Evolutionary conservation across 306 rosid genomes (phyloP), one percentile per base, ranked within the genome.

Genomic region (Gastrolobium bilobum): DNA sequence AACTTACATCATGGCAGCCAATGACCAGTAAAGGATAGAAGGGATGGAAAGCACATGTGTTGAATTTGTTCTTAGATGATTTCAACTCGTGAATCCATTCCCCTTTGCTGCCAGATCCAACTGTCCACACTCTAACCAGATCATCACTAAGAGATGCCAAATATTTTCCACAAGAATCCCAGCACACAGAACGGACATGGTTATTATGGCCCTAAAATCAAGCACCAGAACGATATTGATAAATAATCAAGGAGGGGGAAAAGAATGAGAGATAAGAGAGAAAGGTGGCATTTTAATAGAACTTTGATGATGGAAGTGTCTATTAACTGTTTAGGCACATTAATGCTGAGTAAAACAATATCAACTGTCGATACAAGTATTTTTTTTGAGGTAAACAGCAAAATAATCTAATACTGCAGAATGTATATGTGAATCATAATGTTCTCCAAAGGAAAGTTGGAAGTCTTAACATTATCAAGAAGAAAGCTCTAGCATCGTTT

Each of bases 111-210:
- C 86, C 77, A 30, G 94, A 82, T 52, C 86, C 87, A 60, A 92
- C 74, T 8, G 48, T 61, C 97, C 97, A 92, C 42, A 94, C 83
- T 82, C 81, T 86, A 14, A 88, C 89, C 82, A 83, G 15, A 70
- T 89, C 90, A 54, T 88, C 89, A 54, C 97, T 89, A 60, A 90
- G 85, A 44, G 99, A 92, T 35, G 99, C 95, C 26, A 94, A 58
- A 84, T 79, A 85, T 40, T 88, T 85, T 3, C 97, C 98, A 14
- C 89, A 76, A 30, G 82, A 64, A 78, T 94, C 88, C 97, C 98
- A 94, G 84, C 97, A 87, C 58, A 90, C 85, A 2, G 90, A 86
- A 37, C 73, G 92, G 73, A 94, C 85, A 51, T 0, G 4, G 50
- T 34, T 83, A n/a, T 83, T 81, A 78, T 91, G 98, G 73, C 96